A percentile compares a stretch with the other conserved stretches of the same genome.
phyloP scores from a whole-genome alignment of 257 asterid genomes.

The Plantago ovata region DNA sequence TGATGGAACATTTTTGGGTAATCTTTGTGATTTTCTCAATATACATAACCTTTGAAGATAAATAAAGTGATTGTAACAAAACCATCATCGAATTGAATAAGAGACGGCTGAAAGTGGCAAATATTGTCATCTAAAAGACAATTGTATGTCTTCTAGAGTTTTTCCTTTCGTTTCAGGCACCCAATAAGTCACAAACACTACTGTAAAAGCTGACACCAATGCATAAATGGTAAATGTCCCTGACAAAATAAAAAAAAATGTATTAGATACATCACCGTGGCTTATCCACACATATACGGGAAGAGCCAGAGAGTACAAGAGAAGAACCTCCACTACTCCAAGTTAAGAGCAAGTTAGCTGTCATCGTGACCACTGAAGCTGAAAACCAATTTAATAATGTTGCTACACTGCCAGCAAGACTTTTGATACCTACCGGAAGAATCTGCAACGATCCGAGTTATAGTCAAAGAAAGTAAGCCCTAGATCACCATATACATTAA shows the following conservation, averaged over 20 bases:
- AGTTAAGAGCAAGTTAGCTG: slow-evolving; percentile 73
- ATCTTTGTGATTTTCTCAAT: slow-evolving; percentile 6
- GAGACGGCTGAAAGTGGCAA: background rate
- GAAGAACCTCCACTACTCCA: slow-evolving; percentile 86
- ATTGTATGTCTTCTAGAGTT: slow-evolving; percentile 80
- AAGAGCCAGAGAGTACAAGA: slow-evolving; percentile 27
- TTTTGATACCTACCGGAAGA: slow-evolving; percentile 83
- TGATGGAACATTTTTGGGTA: slow-evolving; percentile 11
- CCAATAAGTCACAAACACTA: slow-evolving; percentile 55
- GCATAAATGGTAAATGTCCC: slow-evolving; percentile 73
- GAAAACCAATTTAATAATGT: slow-evolving; percentile 82
- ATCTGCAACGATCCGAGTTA: slow-evolving; percentile 45
- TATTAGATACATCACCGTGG: background rate
- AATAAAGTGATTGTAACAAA: background rate
- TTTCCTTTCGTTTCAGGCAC: slow-evolving; percentile 93
- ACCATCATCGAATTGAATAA: background rate
- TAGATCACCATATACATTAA: background rate
- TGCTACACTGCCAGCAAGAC: slow-evolving; percentile 93
- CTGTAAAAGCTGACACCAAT: slow-evolving; percentile 46
- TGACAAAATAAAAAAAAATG: slow-evolving; percentile 27
- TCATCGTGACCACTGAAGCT: slow-evolving; percentile 68
- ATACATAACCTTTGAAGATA: slow-evolving; percentile 1
- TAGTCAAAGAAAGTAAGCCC: background rate
- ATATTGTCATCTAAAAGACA: slow-evolving; percentile 46
- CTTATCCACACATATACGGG: background rate